Evolutionary conservation across 1,284 basidiomycete genomes (phyloP).

Genomic region (Athelia psychrophila): DNA sequence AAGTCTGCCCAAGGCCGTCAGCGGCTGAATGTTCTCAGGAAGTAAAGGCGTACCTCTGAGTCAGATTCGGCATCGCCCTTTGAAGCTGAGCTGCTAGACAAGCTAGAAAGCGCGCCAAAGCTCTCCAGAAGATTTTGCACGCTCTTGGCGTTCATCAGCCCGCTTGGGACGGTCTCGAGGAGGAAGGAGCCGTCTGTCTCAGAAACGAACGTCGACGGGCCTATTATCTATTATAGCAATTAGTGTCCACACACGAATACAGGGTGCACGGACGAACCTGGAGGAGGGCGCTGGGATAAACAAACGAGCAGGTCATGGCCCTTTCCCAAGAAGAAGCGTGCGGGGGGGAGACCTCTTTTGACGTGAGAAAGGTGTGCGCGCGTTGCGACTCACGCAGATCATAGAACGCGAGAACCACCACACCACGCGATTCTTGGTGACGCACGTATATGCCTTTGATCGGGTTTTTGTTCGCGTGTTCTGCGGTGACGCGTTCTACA

Average conservation of each 20-base stretch:
- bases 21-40: background rate
- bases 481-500: background rate
- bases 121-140: background rate
- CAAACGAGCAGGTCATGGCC: constrained; percentile 25
- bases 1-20: constrained; percentile 37
- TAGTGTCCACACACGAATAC: too few relatives aligned
- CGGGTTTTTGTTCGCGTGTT: constrained; percentile 3
- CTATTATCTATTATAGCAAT: constrained; percentile 29
- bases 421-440: constrained; percentile 43
- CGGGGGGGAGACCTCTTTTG: too few relatives aligned
- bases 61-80: too few relatives aligned
- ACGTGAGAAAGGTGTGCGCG: constrained; percentile 32
- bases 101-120: constrained; percentile 6
- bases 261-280: constrained; percentile 17
- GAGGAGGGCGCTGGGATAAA: constrained; percentile 25
- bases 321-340: constrained; percentile 14
- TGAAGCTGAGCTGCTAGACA: too few relatives aligned
- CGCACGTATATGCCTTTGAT: constrained; percentile 51
- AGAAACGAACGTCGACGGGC: constrained; percentile 33
- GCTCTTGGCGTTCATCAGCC: constrained; percentile 4
- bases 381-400: constrained; percentile 54
- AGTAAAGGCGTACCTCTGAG: too few relatives aligned
- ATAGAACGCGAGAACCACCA: constrained; percentile 60
- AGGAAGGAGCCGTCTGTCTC: constrained; percentile 31
- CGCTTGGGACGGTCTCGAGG: too few relatives aligned